A percentile compares a stretch with the other conserved stretches of the same genome.
Evolutionary conservation across 129 eudicot species (phyloP).

Genomic region (Tagetes erecta): DNA sequence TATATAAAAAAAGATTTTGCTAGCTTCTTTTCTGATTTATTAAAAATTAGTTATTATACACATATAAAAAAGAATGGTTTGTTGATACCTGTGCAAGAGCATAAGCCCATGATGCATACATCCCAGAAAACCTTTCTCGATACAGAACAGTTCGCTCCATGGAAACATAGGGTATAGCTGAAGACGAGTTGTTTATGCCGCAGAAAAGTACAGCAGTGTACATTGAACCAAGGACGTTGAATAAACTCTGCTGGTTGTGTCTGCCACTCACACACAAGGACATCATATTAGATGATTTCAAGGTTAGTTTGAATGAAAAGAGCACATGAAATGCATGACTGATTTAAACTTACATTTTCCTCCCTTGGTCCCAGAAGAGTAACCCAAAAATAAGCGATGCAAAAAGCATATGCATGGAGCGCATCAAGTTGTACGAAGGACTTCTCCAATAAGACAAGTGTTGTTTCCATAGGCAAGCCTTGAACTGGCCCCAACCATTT

Average conservation of each 20-base stretch:
- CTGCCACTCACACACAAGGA: conserved; percentile 31
- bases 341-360: conserved; percentile 49
- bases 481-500: conserved; percentile 63
- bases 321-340: neutral
- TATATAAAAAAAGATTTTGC: too few relatives aligned
- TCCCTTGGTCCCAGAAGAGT: conserved; percentile 63
- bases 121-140: conserved; percentile 71
- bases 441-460: conserved; percentile 82
- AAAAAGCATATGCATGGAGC: conserved; percentile 41
- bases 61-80: neutral
- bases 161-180: conserved; percentile 50
- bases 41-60: neutral
- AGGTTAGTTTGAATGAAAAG: neutral
- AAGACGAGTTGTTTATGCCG: conserved; percentile 54
- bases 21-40: too few relatives aligned
- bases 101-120: conserved; percentile 70
- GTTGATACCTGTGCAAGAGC: conserved; percentile 61
- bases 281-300: conserved; percentile 16
- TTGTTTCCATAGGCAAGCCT: conserved; percentile 73
- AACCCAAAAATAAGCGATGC: conserved; percentile 52
- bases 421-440: conserved; percentile 65
- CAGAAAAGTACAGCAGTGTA: conserved; percentile 47
- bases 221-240: conserved; percentile 59
- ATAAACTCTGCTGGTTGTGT: conserved; percentile 53
- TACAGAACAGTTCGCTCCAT: conserved; percentile 57